These are phyloP conservation scores for Diaporthe longicolla DNA, from an alignment of 2,329 filamentous ascomycete species.

Conservation along the genomic window DNA sequence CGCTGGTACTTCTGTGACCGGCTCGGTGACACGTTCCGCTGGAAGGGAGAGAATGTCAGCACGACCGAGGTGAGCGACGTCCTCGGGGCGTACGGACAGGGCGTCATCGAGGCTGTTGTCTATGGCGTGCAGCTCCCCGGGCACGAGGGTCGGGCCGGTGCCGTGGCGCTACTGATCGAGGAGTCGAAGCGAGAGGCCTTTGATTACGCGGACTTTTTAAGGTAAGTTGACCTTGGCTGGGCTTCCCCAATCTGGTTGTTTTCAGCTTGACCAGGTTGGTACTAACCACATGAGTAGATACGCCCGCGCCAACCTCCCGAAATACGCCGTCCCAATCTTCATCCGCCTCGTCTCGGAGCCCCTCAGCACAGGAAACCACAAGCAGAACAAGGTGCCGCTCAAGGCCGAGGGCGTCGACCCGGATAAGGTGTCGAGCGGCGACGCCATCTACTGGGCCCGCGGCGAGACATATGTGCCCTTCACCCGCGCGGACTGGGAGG, in stretches of 20 bases:
- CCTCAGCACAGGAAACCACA: constrained; percentile 80
- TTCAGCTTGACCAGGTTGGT: too few species aligned
- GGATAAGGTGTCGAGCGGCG: constrained; percentile 57
- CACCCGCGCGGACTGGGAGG: constrained; percentile 70
- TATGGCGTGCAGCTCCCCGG: constrained; percentile 77
- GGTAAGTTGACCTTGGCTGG: constrained; percentile 50
- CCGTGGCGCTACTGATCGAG: constrained; percentile 71
- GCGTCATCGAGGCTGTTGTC: constrained; percentile 76
- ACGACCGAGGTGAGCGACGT: constrained; percentile 77
- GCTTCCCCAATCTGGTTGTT: neutral
- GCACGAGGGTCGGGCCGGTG: constrained; percentile 78
- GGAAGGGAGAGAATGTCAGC: constrained; percentile 80
- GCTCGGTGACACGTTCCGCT: constrained; percentile 81
- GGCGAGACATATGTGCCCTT: constrained; percentile 72
- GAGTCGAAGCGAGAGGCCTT: constrained; percentile 63
- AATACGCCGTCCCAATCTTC: constrained; percentile 83
- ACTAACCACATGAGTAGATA: constrained; percentile 54
- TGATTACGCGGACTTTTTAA: constrained; percentile 72
- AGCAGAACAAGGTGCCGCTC: constrained; percentile 82
- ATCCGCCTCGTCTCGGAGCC: constrained; percentile 71
- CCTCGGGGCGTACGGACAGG: constrained; percentile 67
- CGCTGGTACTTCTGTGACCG: constrained; percentile 78
- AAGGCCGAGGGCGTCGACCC: constrained; percentile 77
- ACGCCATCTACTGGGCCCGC: constrained; percentile 69
- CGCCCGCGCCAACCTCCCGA: constrained; percentile 72